Evolutionary conservation across 2,329 filamentous ascomycete species (phyloP), one percentile per base, ranked within the genome.

Genomic region (Fusarium cyanostomum): DNA sequence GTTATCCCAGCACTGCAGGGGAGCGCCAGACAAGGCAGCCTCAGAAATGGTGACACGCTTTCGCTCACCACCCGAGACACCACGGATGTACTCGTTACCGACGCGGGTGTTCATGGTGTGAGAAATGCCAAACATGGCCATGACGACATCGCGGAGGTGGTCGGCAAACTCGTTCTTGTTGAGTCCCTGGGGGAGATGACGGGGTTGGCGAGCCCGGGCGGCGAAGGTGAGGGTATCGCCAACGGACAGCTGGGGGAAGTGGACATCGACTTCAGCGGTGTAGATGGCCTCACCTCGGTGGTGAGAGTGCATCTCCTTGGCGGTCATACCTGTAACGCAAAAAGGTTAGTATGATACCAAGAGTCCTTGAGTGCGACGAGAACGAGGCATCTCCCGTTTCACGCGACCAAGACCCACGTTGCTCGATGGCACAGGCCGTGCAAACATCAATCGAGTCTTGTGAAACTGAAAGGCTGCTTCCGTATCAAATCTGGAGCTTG

Each of bases 281-380:
- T 95, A 95, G 74, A 95, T 94, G 61, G 91, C 91, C 77, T 96
- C 92, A 65, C 92, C 92, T 26, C 91, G 88, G 78, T 94, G 93
- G 61, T 85, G 81, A 10, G 85, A 86, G 77, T 91, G 86, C 90
- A 95, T 94, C 72, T 92, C 85, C 71, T 91, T 78, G 53, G 91
- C 84, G 3, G 85, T 80, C 70, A 92, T 83, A 66, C 89, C 86
- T 83, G 59, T 56, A 33, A 24, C 18, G 24, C 37, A 12, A 18
- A 24, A 33, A 54, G 66, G 53, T 75, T 56, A 59, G 49, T 21
- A 49, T 31, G 52, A 64, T 24, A 38, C 35, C 42, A 12, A 27
- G 31, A 16, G n/a, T 35, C 13, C 15, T 26, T 8, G 39, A 24
- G 51, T 49, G 52, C 38, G 13, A 53, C 50, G 51, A 26, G 42